These are phyloP conservation scores for Microsporum canis DNA, from an alignment of 2,329 filamentous ascomycete species.

Conservation along the genomic window DNA sequence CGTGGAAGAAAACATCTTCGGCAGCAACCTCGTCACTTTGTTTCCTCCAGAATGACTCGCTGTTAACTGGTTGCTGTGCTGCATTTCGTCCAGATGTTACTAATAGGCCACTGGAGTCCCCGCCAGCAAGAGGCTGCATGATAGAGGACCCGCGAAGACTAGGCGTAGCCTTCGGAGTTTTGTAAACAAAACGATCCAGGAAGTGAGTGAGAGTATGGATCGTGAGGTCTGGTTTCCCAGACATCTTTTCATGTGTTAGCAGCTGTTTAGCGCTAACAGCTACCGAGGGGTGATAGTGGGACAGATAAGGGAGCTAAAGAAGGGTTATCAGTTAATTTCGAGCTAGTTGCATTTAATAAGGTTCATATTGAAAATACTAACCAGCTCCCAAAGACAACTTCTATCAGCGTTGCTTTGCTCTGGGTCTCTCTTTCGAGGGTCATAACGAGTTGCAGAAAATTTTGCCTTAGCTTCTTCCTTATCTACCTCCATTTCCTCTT, in stretches of 20 bases:
- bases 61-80: slow-evolving; percentile 62
- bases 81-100: slow-evolving; percentile 48
- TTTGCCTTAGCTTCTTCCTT: slow-evolving; percentile 23
- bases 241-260: slow-evolving; percentile 56
- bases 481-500: slow-evolving; percentile 24
- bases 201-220: slow-evolving; percentile 90
- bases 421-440: slow-evolving; percentile 82
- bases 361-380: slow-evolving; percentile 34
- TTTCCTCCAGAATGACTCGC: slow-evolving; percentile 81
- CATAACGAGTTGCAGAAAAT: slow-evolving; percentile 45
- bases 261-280: slow-evolving; percentile 67
- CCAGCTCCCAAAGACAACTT: slow-evolving; percentile 85
- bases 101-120: slow-evolving; percentile 49
- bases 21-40: slow-evolving; percentile 75
- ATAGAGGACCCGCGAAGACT: slow-evolving; percentile 69
- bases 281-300: slow-evolving; percentile 89
- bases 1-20: slow-evolving; percentile 96
- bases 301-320: slow-evolving; percentile 50
- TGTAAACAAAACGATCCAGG: slow-evolving; percentile 96
- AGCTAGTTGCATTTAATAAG: slow-evolving; percentile 16
- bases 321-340: background rate
- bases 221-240: slow-evolving; percentile 79
- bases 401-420: slow-evolving; percentile 86
- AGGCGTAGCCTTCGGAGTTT: slow-evolving; percentile 64
- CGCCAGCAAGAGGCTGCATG: slow-evolving; percentile 80